Conservation (phyloP, 352 stramenopile species). For the Pilasporangium apinafurcum region DNA sequence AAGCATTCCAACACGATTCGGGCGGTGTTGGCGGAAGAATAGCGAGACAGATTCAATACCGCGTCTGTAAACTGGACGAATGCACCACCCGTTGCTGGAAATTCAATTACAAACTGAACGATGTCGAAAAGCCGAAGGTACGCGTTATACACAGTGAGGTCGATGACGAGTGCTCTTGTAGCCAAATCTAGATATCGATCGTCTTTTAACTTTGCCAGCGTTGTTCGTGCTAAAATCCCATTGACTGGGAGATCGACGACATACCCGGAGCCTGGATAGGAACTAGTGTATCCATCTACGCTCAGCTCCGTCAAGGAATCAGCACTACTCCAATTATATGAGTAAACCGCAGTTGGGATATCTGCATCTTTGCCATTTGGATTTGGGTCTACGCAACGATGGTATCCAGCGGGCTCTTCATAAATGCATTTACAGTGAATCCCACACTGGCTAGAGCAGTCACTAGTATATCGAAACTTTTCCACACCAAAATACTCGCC, state of each 20-base stretch:
- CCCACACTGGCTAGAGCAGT: slow-evolving; percentile 35
- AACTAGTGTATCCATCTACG: slow-evolving; percentile 21
- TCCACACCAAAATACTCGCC: slow-evolving; percentile 51
- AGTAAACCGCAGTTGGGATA: slow-evolving; percentile 27
- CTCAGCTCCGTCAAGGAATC: slow-evolving; percentile 9
- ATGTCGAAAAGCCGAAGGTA: slow-evolving; percentile 62
- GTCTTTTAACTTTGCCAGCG: slow-evolving; percentile 22
- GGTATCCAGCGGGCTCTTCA: slow-evolving; percentile 39
- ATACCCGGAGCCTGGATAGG: slow-evolving; percentile 50
- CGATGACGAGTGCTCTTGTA: slow-evolving; percentile 51
- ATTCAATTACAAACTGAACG: slow-evolving; percentile 53
- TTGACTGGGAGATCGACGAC: slow-evolving; percentile 46
- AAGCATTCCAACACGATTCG: slow-evolving; percentile 47
- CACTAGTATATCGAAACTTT: slow-evolving; percentile 32
- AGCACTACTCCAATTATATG: slow-evolving; percentile 48
- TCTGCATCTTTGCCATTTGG: slow-evolving; percentile 26
- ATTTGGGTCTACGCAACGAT: slow-evolving; percentile 39
- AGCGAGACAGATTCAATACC: slow-evolving; percentile 45
- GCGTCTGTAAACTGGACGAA: slow-evolving; percentile 37
- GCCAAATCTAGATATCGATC: slow-evolving; percentile 52
- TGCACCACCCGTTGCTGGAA: slow-evolving; percentile 48
- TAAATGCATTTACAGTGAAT: slow-evolving; percentile 71
- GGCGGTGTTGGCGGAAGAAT: slow-evolving; percentile 24
- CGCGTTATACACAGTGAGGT: slow-evolving; percentile 61
- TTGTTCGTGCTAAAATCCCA: slow-evolving; percentile 12